Base-by-base conservation (phyloP, 306 rosid species). In the Cucurbita pepo region DNA sequence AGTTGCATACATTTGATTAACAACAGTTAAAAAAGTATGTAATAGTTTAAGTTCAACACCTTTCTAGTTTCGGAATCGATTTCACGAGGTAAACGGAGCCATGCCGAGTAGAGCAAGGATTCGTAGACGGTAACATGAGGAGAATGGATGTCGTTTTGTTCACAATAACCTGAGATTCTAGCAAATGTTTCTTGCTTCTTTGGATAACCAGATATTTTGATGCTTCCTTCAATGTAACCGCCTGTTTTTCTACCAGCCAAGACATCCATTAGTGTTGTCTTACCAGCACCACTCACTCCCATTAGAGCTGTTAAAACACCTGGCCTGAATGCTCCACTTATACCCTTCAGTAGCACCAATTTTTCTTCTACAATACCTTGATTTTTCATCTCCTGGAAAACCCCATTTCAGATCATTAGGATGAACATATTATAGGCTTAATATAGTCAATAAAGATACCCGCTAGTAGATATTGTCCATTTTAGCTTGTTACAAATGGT, bases 211-310 rank as follows among this genome's bases (percentile, higher is more conserved):
- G 96, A 93, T 73, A 93, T 79, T 78, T 63, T 85, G 78, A 93
- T 76, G 69, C 65, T 77, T 25, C 98, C 98, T 5, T 87, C 89
- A 53, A 93, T 82, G 77, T 88, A 87, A 57, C 98, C 96, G 1
- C 96, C 90, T 7, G 96, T 93, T 84, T 93, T 93, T 85, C 96
- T 85, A 37, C 96, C 96, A 4, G 96, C 89, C 52, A 93, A 80
- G 12, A 93, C 98, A 81, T 93, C 98, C 98, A 93, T 93, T 61
- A 93, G 72, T 56, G 98, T 93, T 52, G 96, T 93, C 82, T 93
- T 93, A n/a, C 98, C 98, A 69, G 96, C 98, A 56, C 98, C 98
- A 44, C 96, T 90, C 25, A 93, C 88, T 34, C 96, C 98, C 98
- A 93, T 93, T 4, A 93, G 82, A 76, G 98, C 96, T 65, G 98